Evolutionary conservation across 2,329 filamentous ascomycete genomes (phyloP), one percentile per base, ranked within the genome.

Genomic region (Lachnellula arida): DNA sequence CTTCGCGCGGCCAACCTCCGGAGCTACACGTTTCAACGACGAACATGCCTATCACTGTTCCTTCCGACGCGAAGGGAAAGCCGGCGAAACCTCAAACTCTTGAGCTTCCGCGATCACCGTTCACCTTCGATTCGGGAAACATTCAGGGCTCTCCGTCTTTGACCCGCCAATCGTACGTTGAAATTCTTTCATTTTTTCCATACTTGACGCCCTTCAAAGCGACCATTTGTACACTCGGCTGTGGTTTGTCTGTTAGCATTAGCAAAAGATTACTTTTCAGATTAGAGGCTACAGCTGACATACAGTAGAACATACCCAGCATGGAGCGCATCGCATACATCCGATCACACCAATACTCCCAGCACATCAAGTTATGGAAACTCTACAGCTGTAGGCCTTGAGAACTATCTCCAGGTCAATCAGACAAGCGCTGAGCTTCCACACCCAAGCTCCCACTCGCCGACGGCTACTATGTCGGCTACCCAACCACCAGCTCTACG

Each of bases 81-180:
- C 42, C 57, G 28, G 40, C 59, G 40, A 70, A 64, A 49, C 54
- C 64, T 39, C 60, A 61, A 22, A 59, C 56, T 12, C 55, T 67
- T 6, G 68, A 70, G 46, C 57, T 68, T 14, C 67, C 68, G 37
- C 62, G 65, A n/a, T 66, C 65, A 5, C 57, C 62, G 15, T 70
- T 69, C 51, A 68, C 65, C n/a, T 70, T 70, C 49, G 68, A 70
- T 56, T 61, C 64, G 28, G 60, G 49, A 43, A 65, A 60, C 28
- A 62, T 67, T 43, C 54, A 58, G 7, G 58, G 65, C 32, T 64
- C 67, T 49, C 61, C 68, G 22, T 57, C 62, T 19, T 49, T 67
- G 52, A 61, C 68, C 56, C 62, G 67, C 40, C 66, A 65, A 47
- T 57, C 63, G 68, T 69, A 61, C 63, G 66, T 67, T 52, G 44